phyloP scores from a whole-genome alignment of 2,329 filamentous ascomycete genomes.

The Plectosphaerella plurivora region DNA sequence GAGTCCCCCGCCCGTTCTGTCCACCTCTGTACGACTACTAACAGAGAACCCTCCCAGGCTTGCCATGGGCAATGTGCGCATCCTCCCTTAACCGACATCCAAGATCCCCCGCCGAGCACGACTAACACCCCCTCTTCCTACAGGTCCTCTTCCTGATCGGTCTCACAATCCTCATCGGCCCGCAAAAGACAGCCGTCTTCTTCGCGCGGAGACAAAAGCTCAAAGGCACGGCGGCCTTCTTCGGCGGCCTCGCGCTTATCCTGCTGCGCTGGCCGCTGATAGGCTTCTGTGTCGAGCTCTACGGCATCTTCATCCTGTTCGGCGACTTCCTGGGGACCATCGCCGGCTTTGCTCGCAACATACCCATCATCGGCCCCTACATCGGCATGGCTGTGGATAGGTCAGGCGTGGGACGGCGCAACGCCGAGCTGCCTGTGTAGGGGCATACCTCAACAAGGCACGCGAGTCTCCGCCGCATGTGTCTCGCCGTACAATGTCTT shows the following conservation, averaged over 20 bases:
- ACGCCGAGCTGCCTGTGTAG: slow-evolving; percentile 73
- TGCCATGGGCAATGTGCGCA: slow-evolving; percentile 88
- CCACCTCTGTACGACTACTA: slow-evolving; percentile 5
- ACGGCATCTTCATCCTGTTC: slow-evolving; percentile 90
- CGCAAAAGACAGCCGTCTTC: slow-evolving; percentile 86
- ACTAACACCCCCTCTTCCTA: background rate
- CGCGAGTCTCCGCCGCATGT: no score
- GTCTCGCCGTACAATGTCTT: no score
- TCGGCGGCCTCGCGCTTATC: slow-evolving; percentile 77
- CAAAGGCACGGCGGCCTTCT: slow-evolving; percentile 86
- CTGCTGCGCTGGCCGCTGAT: slow-evolving; percentile 85
- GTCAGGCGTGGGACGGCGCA: slow-evolving; percentile 63
- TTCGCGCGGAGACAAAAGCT: slow-evolving; percentile 92
- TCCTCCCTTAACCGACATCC: slow-evolving; percentile 6
- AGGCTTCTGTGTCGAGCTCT: slow-evolving; percentile 85
- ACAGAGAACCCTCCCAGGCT: slow-evolving; percentile 51
- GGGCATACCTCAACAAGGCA: background rate
- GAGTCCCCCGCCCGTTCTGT: slow-evolving; percentile 27
- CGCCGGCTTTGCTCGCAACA: slow-evolving; percentile 75
- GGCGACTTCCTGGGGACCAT: slow-evolving; percentile 96
- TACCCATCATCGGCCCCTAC: slow-evolving; percentile 84
- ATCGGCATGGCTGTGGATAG: slow-evolving; percentile 72
- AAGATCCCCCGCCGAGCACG: slow-evolving; percentile 5
- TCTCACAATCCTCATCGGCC: slow-evolving; percentile 90
- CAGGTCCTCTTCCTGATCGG: slow-evolving; percentile 92